Evolutionary conservation across 495 filamentous ascomycete species (phyloP), one percentile per base, ranked within the genome.

Genomic region (Mytilinidion resinicola): DNA sequence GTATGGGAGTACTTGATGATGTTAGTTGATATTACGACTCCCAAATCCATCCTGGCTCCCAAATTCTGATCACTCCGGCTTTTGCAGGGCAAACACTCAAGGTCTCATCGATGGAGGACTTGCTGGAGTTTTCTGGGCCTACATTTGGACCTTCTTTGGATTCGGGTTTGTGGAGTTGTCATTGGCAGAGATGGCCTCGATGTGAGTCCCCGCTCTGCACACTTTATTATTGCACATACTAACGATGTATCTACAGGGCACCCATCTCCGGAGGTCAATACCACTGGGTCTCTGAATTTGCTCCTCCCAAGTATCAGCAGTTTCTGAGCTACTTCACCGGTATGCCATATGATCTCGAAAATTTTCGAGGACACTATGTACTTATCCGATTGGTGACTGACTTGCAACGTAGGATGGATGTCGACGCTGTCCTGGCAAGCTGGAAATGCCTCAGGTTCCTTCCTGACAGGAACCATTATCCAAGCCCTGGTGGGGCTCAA

Each of bases 401-500:
- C 6, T 30, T 6, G 25, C 25, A 30, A 34, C 34, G 55, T 65
- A 12, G 60, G 80, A 12, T 87, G 83, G 84, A 71, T 86, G 20
- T 79, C 74, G 34, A 77, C 78, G 4, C 77, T 78, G 34, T 82
- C 80, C 9, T 86, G 84, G 83, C 79, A 84, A 68, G 78, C 78
- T 19, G 72, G 77, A 2, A 78, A 78, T 14, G 78, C 83, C 1
- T 71, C 76, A 1, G 70, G 76, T 30, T 76, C 76, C 1, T 85
- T 81, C 64, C 69, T 85, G 4, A 76, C 76, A 1, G 81, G 75
- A 14, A 19, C 74, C 3, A 75, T 81, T 53, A 79, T 86, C 36
- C 63, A 62, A 33, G 59, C 38, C n/a, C 48, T 66, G 9, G 59
- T 66, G 34, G 30, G 17, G 2, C 9, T 65, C 42, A 59, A 66